These are phyloP conservation scores for Colletotrichum paranaense DNA, from an alignment of 2,329 filamentous ascomycete genomes.

Conservation along the genomic window DNA sequence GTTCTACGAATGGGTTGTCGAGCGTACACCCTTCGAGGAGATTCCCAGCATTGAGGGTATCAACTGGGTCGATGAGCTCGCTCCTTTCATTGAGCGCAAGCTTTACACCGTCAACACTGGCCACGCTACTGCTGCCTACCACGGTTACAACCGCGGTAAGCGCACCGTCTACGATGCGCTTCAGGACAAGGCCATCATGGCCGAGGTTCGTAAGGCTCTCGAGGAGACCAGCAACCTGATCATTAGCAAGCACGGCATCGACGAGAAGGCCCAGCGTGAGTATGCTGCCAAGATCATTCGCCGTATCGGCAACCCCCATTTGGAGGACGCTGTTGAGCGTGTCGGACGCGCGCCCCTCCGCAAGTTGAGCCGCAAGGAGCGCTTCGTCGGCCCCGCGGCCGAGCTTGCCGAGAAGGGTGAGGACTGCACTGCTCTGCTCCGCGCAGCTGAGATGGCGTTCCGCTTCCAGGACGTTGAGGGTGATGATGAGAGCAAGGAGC, in stretches of 20 bases:
- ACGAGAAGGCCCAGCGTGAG: conserved; percentile 77
- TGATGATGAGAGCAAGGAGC: conserved; percentile 88
- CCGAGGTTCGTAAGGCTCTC: conserved; percentile 82
- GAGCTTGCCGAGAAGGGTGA: conserved; percentile 87
- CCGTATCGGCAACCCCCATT: conserved; percentile 91
- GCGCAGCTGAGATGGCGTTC: conserved; percentile 90
- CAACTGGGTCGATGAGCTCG: conserved; percentile 91
- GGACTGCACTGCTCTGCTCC: conserved; percentile 78
- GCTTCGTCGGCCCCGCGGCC: conserved; percentile 91
- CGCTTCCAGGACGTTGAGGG: conserved; percentile 95
- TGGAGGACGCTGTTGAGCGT: conserved; percentile 93
- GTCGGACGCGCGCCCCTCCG: conserved; percentile 94
- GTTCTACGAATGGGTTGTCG: conserved; percentile 99
- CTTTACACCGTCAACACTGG: conserved; percentile 99
- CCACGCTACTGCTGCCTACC: conserved; percentile 96
- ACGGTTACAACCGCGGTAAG: conserved; percentile 88
- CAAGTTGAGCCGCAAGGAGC: conserved; percentile 94
- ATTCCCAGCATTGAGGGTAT: conserved; percentile 85
- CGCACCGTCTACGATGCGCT: conserved; percentile 91
- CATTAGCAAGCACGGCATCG: conserved; percentile 86
- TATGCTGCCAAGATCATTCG: conserved; percentile 94
- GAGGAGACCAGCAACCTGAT: conserved; percentile 90
- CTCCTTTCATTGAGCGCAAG: conserved; percentile 98
- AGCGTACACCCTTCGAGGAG: conserved; percentile 84
- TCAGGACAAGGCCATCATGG: conserved; percentile 81